These are phyloP conservation scores for Funneliformis geosporum DNA, from an alignment of 192 early-diverging fungal genomes.

Conservation along the genomic window DNA sequence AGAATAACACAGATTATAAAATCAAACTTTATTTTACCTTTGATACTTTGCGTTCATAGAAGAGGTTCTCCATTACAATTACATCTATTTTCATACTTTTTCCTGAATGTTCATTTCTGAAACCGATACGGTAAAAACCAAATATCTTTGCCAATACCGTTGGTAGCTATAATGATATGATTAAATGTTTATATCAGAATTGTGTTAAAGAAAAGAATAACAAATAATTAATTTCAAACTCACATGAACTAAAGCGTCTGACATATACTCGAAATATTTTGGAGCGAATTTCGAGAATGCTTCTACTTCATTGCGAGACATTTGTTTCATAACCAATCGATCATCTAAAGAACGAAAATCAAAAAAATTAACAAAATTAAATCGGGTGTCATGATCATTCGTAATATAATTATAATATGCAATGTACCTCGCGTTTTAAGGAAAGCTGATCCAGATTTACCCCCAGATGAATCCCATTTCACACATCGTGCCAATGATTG, in stretches of 20 bases:
- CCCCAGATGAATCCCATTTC: constrained; percentile 81
- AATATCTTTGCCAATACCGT: constrained; percentile 88
- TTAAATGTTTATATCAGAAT: background rate
- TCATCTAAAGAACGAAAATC: constrained; percentile 56
- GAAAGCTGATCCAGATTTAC: constrained; percentile 91
- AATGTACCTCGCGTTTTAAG: constrained; percentile 74
- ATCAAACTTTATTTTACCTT: constrained; percentile 45
- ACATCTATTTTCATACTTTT: constrained; percentile 86
- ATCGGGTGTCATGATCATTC: background rate
- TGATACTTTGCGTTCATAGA: constrained; percentile 78
- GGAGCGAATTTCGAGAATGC: constrained; percentile 90
- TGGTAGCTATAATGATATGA: constrained; percentile 56
- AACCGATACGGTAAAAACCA: constrained; percentile 90
- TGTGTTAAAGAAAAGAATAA: background rate
- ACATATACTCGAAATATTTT: constrained; percentile 85
- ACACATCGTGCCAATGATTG: constrained; percentile 87
- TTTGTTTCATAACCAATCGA: constrained; percentile 89
- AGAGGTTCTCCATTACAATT: constrained; percentile 95
- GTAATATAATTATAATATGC: background rate
- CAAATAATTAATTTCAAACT: constrained; percentile 45
- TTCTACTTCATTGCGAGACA: constrained; percentile 80
- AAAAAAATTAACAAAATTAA: constrained; percentile 10
- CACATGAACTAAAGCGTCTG: constrained; percentile 72
- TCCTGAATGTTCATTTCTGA: constrained; percentile 82
- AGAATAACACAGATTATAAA: background rate